Conservation (phyloP, 2,329 filamentous ascomycete genomes). For the Tolypocladium inflatum region DNA sequence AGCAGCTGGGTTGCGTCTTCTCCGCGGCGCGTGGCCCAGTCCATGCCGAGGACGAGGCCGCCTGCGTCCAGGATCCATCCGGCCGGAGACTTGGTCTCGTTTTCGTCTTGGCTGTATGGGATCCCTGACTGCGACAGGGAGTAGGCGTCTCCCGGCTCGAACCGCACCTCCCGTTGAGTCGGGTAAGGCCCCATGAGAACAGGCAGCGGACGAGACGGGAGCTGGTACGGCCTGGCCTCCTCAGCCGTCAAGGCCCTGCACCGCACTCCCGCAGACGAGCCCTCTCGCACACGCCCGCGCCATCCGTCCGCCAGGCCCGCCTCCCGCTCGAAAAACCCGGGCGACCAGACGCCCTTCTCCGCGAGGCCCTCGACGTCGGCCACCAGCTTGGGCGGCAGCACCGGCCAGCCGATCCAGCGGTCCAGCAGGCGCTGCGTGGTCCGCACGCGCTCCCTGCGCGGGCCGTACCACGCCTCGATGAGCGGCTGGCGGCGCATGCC, state of each 20-base stretch:
- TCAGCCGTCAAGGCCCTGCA: slow-evolving; percentile 11
- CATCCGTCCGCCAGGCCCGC: slow-evolving; percentile 20
- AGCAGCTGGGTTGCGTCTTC: slow-evolving; percentile 34
- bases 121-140: slow-evolving; percentile 18
- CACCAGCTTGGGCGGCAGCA: slow-evolving; percentile 27
- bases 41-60: slow-evolving; percentile 41
- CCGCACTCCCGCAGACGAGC: slow-evolving; percentile 4
- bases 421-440: slow-evolving; percentile 27
- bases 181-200: slow-evolving; percentile 23
- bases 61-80: slow-evolving; percentile 47
- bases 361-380: slow-evolving; percentile 15
- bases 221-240: slow-evolving; percentile 19
- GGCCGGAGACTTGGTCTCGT: slow-evolving; percentile 15
- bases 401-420: slow-evolving; percentile 30
- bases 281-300: slow-evolving; percentile 12
- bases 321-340: slow-evolving; percentile 23
- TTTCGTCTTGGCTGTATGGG: slow-evolving; percentile 15
- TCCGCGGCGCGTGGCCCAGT: slow-evolving; percentile 35
- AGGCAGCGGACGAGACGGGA: slow-evolving; percentile 16
- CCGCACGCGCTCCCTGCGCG: slow-evolving; percentile 22
- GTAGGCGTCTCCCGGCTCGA: slow-evolving; percentile 16
- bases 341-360: slow-evolving; percentile 29
- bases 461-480: slow-evolving; percentile 32
- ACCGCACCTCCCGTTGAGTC: slow-evolving; percentile 18
- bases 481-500: slow-evolving; percentile 21